Base-by-base conservation (phyloP, 1,139 yeast species). In the Magnusiomyces clavatus region DNA sequence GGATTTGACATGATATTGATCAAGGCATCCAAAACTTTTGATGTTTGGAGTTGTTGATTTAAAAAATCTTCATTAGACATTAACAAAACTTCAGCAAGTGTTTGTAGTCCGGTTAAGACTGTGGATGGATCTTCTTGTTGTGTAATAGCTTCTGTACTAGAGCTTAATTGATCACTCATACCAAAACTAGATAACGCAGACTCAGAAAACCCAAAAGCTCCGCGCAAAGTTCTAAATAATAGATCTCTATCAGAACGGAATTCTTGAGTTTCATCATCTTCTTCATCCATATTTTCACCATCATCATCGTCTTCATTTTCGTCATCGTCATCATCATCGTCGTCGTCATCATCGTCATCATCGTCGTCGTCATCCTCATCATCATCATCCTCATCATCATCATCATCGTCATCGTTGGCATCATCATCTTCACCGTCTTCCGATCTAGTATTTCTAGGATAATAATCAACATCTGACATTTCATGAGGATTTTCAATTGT, bases 1-100 rank as follows among this genome's bases (percentile, higher is more conserved):
- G 86, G 82, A 54, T 81, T 82, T 20, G 74, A 72, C 69, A 92
- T 70, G 11, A 89, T 75, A 4, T 69, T 69, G 2, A 86, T 78
- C 48, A 90, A 69, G 31, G 77, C 77, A 41, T 71, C 72, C 0
- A 87, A 74, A 19, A 87, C 65, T 48, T 73, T 75, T 49, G 74
- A 76, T 0, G 84, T 74, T 0, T 96, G 94, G 12, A 90, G 73
- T 6, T 61, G 56, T 29, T 65, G 62, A 2, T 61, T 49, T 37
- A 70, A 54, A 40, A 58, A 54, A 29, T 66, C 72, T 55, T 69
- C 74, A 35, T 67, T 65, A 17, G 70, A 62, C 56, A 70, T 64
- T 24, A 72, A 62, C 41, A 73, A 59, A 38, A 66, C 53, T 14
- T 67, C 69, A 6, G 73, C 68, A 16, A 72, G 64, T 50, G 69